Conservation (phyloP, 768 basidiomycete species). For the Serendipita sp. region DNA sequence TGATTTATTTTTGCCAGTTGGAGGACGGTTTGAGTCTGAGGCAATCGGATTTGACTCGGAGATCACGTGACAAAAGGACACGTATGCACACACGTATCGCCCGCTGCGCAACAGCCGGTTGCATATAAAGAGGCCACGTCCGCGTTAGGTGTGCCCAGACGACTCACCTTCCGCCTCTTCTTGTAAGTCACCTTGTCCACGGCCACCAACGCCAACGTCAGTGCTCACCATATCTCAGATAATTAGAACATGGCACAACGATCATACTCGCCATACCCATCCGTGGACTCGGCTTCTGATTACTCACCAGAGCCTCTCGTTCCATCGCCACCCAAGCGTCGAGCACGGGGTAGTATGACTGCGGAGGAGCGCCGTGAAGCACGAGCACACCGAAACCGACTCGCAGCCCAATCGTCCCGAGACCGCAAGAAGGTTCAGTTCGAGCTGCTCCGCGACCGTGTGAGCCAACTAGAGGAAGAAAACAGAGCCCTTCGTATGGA, state of each 20-base stretch:
- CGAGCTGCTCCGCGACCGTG: constrained; percentile 44
- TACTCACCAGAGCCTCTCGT: constrained; percentile 1
- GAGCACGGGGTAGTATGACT: constrained; percentile 42
- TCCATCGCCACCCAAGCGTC: constrained; percentile 50
- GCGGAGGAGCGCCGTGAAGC: constrained; percentile 75
- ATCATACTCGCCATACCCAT: constrained; percentile 3
- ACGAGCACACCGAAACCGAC: constrained; percentile 78
- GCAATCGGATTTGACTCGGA: background rate
- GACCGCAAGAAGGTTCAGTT: constrained; percentile 83
- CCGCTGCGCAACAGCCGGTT: too few relatives aligned
- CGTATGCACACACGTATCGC: background rate
- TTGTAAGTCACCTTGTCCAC: background rate
- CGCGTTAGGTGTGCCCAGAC: background rate
- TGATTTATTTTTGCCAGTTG: too few relatives aligned
- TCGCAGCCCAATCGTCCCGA: constrained; percentile 85
- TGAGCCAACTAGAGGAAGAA: constrained; percentile 66
- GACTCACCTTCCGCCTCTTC: background rate
- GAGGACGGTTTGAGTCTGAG: too few relatives aligned
- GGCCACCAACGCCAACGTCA: background rate
- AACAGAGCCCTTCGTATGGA: constrained; percentile 31
- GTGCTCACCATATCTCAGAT: background rate
- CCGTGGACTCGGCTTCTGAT: constrained; percentile 1
- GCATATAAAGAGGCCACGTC: too few relatives aligned
- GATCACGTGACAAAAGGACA: background rate
- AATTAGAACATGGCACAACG: background rate